These are phyloP conservation scores for Letharia columbiana DNA, from an alignment of 495 filamentous ascomycete genomes.

Conservation along the genomic window DNA sequence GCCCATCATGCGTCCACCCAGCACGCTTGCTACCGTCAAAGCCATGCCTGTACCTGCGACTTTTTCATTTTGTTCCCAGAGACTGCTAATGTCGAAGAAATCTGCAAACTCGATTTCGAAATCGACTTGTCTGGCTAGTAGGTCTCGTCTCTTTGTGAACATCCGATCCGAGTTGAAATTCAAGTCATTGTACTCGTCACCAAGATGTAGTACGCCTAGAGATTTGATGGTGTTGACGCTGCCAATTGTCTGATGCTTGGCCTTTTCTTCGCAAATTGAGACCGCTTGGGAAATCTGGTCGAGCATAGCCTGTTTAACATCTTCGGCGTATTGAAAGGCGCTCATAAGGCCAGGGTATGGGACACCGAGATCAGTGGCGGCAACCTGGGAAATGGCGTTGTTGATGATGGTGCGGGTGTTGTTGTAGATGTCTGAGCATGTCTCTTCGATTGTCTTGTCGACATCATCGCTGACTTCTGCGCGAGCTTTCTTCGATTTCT, in stretches of 20 bases:
- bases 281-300: constrained; percentile 75
- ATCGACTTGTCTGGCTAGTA: constrained; percentile 73
- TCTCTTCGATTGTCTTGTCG: constrained; percentile 72
- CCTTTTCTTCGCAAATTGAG: constrained; percentile 70
- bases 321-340: constrained; percentile 88
- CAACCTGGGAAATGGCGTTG: constrained; percentile 62
- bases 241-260: constrained; percentile 63
- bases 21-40: constrained; percentile 78
- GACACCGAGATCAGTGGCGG: constrained; percentile 68
- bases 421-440: constrained; percentile 74
- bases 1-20: constrained; percentile 72
- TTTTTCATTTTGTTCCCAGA: constrained; percentile 91
- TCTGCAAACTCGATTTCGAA: constrained; percentile 82
- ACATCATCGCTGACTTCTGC: constrained; percentile 74
- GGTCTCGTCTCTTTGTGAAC: constrained; percentile 76
- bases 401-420: constrained; percentile 67
- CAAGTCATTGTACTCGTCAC: constrained; percentile 72
- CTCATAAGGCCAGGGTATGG: constrained; percentile 77
- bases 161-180: constrained; percentile 84
- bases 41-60: constrained; percentile 87
- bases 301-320: constrained; percentile 85
- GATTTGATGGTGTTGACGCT: constrained; percentile 85
- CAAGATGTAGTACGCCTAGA: constrained; percentile 80
- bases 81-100: constrained; percentile 76
- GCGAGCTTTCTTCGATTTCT: constrained; percentile 73